Conservation (phyloP, 441 rosid species). For the Pelargonium australe region DNA sequence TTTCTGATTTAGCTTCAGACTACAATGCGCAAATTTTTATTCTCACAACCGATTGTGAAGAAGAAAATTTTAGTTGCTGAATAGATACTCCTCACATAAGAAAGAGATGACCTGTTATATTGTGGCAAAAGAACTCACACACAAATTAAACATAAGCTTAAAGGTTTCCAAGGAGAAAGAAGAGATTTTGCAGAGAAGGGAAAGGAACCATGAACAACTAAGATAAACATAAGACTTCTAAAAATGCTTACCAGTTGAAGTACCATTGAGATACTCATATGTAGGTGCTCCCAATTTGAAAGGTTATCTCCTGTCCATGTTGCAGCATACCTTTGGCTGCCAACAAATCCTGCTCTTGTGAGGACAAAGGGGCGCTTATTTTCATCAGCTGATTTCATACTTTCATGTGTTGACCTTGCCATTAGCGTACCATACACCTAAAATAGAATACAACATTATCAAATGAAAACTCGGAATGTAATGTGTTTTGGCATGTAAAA, state of each 20-base stretch:
- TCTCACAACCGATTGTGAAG: background rate
- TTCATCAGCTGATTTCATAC: conserved; percentile 67
- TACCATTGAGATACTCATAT: conserved; percentile 87
- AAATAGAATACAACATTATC: conserved; percentile 8
- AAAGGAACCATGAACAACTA: background rate
- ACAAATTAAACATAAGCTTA: no score
- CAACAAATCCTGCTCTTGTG: conserved; percentile 90
- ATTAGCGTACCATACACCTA: conserved; percentile 93
- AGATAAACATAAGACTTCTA: conserved; percentile 1
- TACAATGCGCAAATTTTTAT: background rate
- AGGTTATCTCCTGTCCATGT: conserved; percentile 97
- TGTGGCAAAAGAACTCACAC: background rate
- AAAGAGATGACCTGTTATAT: conserved; percentile 2
- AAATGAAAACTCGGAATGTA: conserved; percentile 10
- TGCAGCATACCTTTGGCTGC: conserved; percentile 90
- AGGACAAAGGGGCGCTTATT: conserved; percentile 88
- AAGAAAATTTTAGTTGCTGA: background rate
- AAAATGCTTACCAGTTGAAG: conserved; percentile 78
- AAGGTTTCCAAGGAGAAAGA: no score
- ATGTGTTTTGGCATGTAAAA: conserved; percentile 8
- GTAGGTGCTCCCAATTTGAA: conserved; percentile 91
- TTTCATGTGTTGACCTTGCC: conserved; percentile 90
- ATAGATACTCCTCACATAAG: no score
- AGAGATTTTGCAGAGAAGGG: no score
- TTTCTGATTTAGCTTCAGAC: background rate